Conservation (phyloP, 306 rosid genomes). For the Vigna reflexopilosa region DNA sequence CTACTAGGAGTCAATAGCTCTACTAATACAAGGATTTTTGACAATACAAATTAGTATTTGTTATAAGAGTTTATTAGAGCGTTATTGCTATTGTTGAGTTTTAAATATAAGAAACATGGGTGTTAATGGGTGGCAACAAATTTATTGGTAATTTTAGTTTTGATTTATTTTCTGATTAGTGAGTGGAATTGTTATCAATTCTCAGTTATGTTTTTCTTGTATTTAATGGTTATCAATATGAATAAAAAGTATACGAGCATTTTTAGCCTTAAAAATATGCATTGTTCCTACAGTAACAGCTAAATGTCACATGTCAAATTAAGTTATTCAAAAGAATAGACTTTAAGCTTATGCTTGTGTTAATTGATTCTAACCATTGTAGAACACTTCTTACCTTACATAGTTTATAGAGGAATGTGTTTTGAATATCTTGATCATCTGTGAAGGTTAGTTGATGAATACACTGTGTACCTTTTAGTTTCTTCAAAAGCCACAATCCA, state of each 20-base stretch:
- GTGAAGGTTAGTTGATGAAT: constrained; percentile 95
- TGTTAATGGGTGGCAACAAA: neutral
- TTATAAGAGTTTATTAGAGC: neutral
- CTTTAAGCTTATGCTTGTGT: constrained; percentile 32
- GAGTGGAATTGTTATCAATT: no score
- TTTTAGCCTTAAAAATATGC: no score
- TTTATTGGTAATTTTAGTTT: neutral
- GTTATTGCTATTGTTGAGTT: neutral
- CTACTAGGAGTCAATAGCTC: neutral
- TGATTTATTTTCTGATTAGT: neutral
- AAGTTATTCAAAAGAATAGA: constrained; percentile 26
- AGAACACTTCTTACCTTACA: constrained; percentile 66
- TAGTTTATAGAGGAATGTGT: constrained; percentile 77
- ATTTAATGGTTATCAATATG: no score
- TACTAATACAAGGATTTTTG: neutral
- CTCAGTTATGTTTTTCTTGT: no score
- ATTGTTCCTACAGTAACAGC: neutral
- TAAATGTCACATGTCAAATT: constrained; percentile 10
- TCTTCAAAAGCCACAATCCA: constrained; percentile 91
- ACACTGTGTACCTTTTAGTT: constrained; percentile 77
- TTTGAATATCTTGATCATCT: constrained; percentile 80
- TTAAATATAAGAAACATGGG: neutral
- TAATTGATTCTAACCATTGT: constrained; percentile 8
- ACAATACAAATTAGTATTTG: neutral
- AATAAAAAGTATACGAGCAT: no score